Evolutionary conservation across 768 basidiomycete species (phyloP).

Genomic region (Daedaleopsis sinensis): DNA sequence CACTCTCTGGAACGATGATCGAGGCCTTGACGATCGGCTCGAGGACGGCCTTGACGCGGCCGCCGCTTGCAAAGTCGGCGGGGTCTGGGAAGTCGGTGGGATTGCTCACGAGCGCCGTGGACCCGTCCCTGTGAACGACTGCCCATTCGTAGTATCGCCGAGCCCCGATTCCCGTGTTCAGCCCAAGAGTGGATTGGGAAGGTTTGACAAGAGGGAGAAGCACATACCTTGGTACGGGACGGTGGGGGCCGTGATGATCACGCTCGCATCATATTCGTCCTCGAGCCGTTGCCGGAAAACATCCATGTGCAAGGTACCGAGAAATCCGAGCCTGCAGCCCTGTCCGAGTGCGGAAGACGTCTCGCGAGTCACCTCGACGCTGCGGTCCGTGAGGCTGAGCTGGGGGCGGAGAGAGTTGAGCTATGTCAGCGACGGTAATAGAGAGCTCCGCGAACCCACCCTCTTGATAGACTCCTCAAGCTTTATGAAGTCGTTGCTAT

Average conservation of each 20-base stretch:
- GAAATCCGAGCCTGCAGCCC: slow-evolving; percentile 92
- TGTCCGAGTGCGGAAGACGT: slow-evolving; percentile 94
- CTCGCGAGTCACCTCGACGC: slow-evolving; percentile 89
- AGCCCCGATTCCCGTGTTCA: slow-evolving; percentile 5
- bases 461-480: slow-evolving; percentile 94
- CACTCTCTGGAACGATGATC: slow-evolving; percentile 93
- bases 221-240: slow-evolving; percentile 85
- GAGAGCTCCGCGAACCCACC: slow-evolving; percentile 45
- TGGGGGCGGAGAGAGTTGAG: slow-evolving; percentile 31
- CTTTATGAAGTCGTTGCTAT: slow-evolving; percentile 88
- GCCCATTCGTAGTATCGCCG: slow-evolving; percentile 6
- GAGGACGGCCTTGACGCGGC: slow-evolving; percentile 73
- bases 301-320: slow-evolving; percentile 96
- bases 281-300: slow-evolving; percentile 94
- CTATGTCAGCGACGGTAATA: slow-evolving; percentile 3
- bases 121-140: slow-evolving; percentile 76
- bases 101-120: slow-evolving; percentile 71
- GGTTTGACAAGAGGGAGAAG: background rate
- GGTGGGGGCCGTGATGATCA: slow-evolving; percentile 94
- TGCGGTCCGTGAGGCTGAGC: slow-evolving; percentile 86
- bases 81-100: slow-evolving; percentile 95
- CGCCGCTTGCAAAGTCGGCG: slow-evolving; percentile 50
- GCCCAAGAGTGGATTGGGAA: slow-evolving; percentile 1
- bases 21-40: slow-evolving; percentile 94
- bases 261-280: slow-evolving; percentile 93